Conservation (phyloP, 129 eudicot species). For the Lactuca saligna region DNA sequence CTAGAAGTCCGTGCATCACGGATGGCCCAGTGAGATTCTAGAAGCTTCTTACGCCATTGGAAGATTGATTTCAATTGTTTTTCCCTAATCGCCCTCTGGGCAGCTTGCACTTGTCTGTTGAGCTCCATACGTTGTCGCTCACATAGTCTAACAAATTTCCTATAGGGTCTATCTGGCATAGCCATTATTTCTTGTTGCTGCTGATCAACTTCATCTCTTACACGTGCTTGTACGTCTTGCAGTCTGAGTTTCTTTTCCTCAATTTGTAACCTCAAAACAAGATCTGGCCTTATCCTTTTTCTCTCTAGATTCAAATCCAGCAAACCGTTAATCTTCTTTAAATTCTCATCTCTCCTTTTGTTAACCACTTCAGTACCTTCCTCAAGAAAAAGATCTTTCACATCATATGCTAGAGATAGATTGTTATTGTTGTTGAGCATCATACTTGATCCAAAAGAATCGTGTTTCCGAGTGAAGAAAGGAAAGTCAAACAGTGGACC, state of each 20-base stretch:
- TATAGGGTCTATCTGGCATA: slow-evolving; percentile 94
- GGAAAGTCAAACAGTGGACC: slow-evolving; percentile 97
- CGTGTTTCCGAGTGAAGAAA: slow-evolving; percentile 89
- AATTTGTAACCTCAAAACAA: slow-evolving; percentile 75
- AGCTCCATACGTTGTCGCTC: slow-evolving; percentile 93
- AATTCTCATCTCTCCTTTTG: slow-evolving; percentile 58
- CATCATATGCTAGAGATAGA: slow-evolving; percentile 75
- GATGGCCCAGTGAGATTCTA: slow-evolving; percentile 93
- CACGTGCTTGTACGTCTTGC: slow-evolving; percentile 72
- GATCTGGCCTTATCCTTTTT: slow-evolving; percentile 94
- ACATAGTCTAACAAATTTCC: slow-evolving; percentile 85
- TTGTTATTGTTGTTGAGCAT: slow-evolving; percentile 73
- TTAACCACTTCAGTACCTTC: slow-evolving; percentile 66
- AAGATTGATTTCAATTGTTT: slow-evolving; percentile 81
- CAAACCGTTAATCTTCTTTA: slow-evolving; percentile 72
- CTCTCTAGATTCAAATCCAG: slow-evolving; percentile 77
- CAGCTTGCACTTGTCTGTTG: slow-evolving; percentile 78
- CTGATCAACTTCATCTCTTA: slow-evolving; percentile 87
- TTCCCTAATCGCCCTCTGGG: slow-evolving; percentile 78
- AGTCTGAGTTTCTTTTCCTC: slow-evolving; percentile 80
- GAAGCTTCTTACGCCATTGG: slow-evolving; percentile 99
- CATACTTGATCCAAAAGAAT: slow-evolving; percentile 75
- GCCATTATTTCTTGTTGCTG: slow-evolving; percentile 96
- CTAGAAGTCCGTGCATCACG: slow-evolving; percentile 97
- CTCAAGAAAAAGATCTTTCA: slow-evolving; percentile 67